These are phyloP conservation scores for Paraphaeosphaeria sporulosa DNA, from an alignment of 2,329 filamentous ascomycete species.

Conservation along the genomic window DNA sequence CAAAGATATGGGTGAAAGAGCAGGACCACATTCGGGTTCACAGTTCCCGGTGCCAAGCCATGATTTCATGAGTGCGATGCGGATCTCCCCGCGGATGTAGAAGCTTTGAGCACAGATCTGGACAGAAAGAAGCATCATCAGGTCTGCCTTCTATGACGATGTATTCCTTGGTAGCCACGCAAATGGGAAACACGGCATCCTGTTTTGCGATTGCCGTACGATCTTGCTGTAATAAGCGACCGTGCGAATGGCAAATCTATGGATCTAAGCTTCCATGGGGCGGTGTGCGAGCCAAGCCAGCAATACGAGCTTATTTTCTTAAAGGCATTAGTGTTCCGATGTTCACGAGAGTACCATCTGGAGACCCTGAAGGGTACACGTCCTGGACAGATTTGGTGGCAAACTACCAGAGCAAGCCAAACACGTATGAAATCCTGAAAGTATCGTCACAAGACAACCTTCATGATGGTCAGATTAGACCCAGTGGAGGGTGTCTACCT, in stretches of 20 bases:
- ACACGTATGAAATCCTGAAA: background rate
- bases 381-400: background rate
- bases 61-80: slow-evolving; percentile 16
- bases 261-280: too few species aligned
- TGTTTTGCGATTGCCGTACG: background rate
- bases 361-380: background rate
- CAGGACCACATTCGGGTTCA: background rate
- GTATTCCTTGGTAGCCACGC: background rate
- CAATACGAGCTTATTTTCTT: background rate
- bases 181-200: background rate
- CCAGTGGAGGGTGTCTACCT: background rate
- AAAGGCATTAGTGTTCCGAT: background rate
- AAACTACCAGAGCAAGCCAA: background rate
- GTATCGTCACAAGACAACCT: background rate
- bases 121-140: background rate
- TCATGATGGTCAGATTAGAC: too few species aligned
- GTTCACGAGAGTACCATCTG: background rate
- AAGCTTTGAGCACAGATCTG: slow-evolving; percentile 13
- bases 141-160: slow-evolving; percentile 12
- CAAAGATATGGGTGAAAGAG: background rate
- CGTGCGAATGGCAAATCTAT: background rate
- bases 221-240: background rate
- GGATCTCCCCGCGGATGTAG: slow-evolving; percentile 3
- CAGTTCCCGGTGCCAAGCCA: slow-evolving; percentile 1
- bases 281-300: background rate